Base-by-base conservation (phyloP, 2,329 filamentous ascomycete genomes). In the Talaromyces pinophilus region DNA sequence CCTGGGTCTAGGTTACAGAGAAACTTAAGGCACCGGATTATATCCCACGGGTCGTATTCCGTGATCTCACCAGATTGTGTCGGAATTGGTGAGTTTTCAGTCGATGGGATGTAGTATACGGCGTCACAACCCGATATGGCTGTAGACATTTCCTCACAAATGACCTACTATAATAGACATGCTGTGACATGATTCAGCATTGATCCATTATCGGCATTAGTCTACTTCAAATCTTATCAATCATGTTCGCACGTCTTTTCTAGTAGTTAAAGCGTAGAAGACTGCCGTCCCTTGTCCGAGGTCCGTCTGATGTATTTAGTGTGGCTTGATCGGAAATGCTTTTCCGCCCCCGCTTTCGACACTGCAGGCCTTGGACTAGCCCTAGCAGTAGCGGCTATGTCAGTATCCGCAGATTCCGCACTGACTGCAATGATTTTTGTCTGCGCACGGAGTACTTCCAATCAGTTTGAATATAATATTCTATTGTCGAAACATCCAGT, bases 251-350 rank as follows among this genome's bases (percentile, higher is more conserved):
- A 19, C 4, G 44, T 22, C n/a, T 11, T 42, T 42, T n/a, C 5
- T 42, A 17, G 5, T 17, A 40, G 15, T 15, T 40, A 15, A 40
- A 15, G 17, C 38, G 5, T 40, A 4, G 38, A 17, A 13, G 38
- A 17, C 5, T 6, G 1, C 5, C 15, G 40, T 42, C 40, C 7
- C 1, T 17, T 17, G 5, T 42, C 15, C 5, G 40, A 5, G n/a
- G 40, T 42, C 15, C 15, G 15, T 42, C 38, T 5, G 40, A n/a
- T 44, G 17, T n/a, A 19, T 44, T 44, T 7, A 19, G 19, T n/a
- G 57, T 59, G 57, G 57, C 35, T 59, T 42, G 35, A 17, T 42
- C 57, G 57, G 57, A 59, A 59, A 17, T 59, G 35, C 11, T 59
- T 59, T 19, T 59, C 57, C 57, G 35, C 38, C 57, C 35, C 57